Evolutionary conservation across 2,329 filamentous ascomycete genomes (phyloP), one percentile per base, ranked within the genome.

Genomic region (Aaosphaeria pasadenensis): DNA sequence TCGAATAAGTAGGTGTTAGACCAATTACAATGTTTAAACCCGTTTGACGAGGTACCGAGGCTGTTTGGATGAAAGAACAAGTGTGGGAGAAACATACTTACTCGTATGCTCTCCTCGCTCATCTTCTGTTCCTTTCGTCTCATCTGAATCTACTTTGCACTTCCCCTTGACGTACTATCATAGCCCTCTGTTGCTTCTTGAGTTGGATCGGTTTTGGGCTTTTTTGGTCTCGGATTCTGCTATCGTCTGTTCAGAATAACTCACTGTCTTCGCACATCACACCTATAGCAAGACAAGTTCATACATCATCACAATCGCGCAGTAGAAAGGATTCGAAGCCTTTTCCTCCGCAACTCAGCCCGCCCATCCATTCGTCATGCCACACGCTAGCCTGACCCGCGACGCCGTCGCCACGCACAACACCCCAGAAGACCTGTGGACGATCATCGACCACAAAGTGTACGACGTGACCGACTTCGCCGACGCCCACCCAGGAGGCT

Each of bases 391-490:
- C n/a, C 64, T 77, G 45, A 74, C 76, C 44, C 77, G 78, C 59
- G 75, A 71, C 39, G 72, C 89, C 69, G 87, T 94, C 58, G 85
- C 86, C 53, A 81, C 86, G 69, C 86, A 92, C 75, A 89, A 85
- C 69, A 83, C 80, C 48, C 84, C 87, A 43, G 86, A 91, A 55
- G 86, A 85, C 54, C 75, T 89, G 49, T 91, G 89, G 86, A 87
- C 88, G 72, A 86, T 95, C 63, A 84, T 95, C 71, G 89, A 95
- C 76, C 84, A 87, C 72, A 87, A 85, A 62, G 88, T 95, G 64
- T 95, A 95, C 77, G 88, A 95, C 72, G 80, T 91, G 9, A 86
- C 85, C 51, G 89, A 95, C 56, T 95, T 95, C 70, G 71, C 90
- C 58, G 88, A 94, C 65, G 89, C 87, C 24, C 90, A 95, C 63